Evolutionary conservation across 108 stramenopile genomes (phyloP).

Genomic region (Skeletonema menzelii): DNA sequence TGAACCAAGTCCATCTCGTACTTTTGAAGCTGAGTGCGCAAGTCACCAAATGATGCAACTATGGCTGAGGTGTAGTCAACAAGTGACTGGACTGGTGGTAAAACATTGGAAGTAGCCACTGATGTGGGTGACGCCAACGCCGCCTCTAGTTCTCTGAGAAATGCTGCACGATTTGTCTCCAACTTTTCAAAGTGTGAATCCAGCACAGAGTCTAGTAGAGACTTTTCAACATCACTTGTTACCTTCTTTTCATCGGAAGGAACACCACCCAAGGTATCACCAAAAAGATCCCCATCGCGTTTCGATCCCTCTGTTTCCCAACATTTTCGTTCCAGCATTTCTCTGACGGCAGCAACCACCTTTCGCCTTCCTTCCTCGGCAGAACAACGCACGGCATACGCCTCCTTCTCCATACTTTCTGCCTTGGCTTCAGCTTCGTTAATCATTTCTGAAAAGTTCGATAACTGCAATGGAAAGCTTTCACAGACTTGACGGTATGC

Average conservation of each 20-base stretch:
- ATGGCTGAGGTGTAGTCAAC: slow-evolving; percentile 40
- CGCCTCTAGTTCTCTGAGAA: slow-evolving; percentile 37
- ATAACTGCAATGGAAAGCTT: slow-evolving; percentile 81
- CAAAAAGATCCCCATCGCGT: slow-evolving; percentile 1
- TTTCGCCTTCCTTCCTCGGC: slow-evolving; percentile 69
- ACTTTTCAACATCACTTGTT: slow-evolving; percentile 7
- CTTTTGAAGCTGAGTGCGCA: slow-evolving; percentile 50
- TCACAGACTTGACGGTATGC: slow-evolving; percentile 91
- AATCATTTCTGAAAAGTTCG: slow-evolving; percentile 67
- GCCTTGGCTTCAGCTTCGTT: slow-evolving; percentile 63
- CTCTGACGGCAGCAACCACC: slow-evolving; percentile 60
- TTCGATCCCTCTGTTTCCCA: slow-evolving; percentile 32
- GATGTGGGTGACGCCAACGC: slow-evolving; percentile 32
- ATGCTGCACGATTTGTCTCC: slow-evolving; percentile 60
- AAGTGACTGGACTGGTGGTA: slow-evolving; percentile 38
- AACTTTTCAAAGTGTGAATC: slow-evolving; percentile 59
- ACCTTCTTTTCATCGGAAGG: not conserved
- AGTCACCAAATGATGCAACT: slow-evolving; percentile 45
- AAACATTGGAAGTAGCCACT: slow-evolving; percentile 37
- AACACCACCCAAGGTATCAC: not conserved
- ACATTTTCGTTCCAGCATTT: slow-evolving; percentile 57
- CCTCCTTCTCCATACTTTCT: slow-evolving; percentile 66
- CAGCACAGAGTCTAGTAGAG: slow-evolving; percentile 25
- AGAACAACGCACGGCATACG: slow-evolving; percentile 66
- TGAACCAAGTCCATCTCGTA: slow-evolving; percentile 51